Conservation (phyloP, 352 stramenopile genomes). For the Phytopythium aichiense region DNA sequence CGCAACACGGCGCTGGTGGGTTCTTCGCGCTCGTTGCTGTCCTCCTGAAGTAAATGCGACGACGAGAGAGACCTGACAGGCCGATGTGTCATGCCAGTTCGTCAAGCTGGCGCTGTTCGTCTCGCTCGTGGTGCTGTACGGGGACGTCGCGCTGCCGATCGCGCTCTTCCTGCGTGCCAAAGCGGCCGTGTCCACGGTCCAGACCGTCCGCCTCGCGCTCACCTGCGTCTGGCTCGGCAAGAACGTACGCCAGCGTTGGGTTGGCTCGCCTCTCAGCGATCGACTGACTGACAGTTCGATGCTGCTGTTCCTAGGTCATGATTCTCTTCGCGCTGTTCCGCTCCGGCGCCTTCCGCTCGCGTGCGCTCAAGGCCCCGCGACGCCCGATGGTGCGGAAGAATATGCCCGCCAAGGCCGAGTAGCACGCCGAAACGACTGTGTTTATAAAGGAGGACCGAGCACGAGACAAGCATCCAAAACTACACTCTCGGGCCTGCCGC, state of each 20-base stretch:
- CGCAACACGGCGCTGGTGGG: conserved; percentile 52
- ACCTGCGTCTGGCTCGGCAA: conserved; percentile 42
- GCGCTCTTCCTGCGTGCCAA: conserved; percentile 13
- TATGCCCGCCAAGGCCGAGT: conserved; percentile 14
- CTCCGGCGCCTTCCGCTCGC: conserved; percentile 21
- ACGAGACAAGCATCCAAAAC: background rate
- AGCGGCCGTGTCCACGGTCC: conserved; percentile 7
- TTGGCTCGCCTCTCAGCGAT: background rate
- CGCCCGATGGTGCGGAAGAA: background rate
- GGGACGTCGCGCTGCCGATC: conserved; percentile 47
- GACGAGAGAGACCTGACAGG: background rate
- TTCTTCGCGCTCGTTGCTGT: background rate
- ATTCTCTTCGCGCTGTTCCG: conserved; percentile 31
- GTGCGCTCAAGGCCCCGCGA: conserved; percentile 1
- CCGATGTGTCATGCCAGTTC: conserved; percentile 28
- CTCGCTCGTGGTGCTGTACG: conserved; percentile 45
- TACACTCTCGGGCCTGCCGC: background rate
- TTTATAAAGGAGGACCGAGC: background rate
- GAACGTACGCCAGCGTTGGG: conserved; percentile 11
- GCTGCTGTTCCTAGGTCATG: conserved; percentile 15
- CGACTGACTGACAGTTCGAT: background rate
- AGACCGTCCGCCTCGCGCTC: conserved; percentile 21
- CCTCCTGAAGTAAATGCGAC: background rate
- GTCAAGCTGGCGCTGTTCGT: conserved; percentile 54
- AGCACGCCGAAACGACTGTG: background rate